These are phyloP conservation scores for Gryganskiella cystojenkinii DNA, from an alignment of 192 early-diverging fungal genomes.

Conservation along the genomic window DNA sequence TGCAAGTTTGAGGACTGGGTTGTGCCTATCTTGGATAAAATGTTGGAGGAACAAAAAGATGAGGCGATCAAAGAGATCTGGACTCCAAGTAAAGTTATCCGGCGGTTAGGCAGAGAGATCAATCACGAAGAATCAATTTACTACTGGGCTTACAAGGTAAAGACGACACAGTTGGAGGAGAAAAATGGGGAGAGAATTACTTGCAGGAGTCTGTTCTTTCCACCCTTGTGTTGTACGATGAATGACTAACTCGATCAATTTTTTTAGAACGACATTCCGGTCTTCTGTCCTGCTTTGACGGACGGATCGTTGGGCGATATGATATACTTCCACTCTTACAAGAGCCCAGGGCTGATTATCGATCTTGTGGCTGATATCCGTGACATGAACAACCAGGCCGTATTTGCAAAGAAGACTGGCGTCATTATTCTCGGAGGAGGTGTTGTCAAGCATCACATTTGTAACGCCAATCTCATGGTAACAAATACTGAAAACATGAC, in stretches of 20 bases:
- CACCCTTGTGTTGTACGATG: too few relatives aligned
- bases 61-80: constrained; percentile 69
- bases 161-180: too few relatives aligned
- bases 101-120: constrained; percentile 89
- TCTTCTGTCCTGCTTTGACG: constrained; percentile 97
- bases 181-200: too few relatives aligned
- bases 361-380: constrained; percentile 95
- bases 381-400: constrained; percentile 91
- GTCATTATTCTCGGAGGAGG: constrained; percentile 98
- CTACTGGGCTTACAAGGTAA: constrained; percentile 95
- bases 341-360: constrained; percentile 92
- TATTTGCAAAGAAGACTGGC: constrained; percentile 96
- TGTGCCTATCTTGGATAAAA: constrained; percentile 91
- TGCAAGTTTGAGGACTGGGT: constrained; percentile 99
- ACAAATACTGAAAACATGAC: too few relatives aligned
- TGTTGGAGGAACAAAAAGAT: constrained; percentile 91
- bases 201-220: too few relatives aligned
- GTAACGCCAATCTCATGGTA: constrained; percentile 98
- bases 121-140: constrained; percentile 91
- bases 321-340: constrained; percentile 99
- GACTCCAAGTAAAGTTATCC: constrained; percentile 94
- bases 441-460: constrained; percentile 98
- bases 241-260: too few relatives aligned
- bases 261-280: constrained; percentile 91
- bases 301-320: constrained; percentile 99